Evolutionary conservation across 768 basidiomycete genomes (phyloP).

Genomic region (Baorangia bicolor): DNA sequence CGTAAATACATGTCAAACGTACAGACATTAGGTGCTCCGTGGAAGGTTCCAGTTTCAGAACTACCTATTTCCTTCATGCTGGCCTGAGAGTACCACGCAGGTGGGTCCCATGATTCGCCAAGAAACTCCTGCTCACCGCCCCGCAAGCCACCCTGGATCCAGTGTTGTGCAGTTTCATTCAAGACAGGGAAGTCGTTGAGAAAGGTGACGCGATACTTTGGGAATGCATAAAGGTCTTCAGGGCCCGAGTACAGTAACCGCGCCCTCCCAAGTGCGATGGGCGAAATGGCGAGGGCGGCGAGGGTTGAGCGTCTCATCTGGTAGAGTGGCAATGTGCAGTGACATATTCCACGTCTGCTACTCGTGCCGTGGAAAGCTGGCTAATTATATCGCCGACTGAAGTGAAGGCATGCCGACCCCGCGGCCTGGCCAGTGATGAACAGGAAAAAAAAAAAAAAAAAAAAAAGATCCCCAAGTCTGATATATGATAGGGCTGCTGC

Average conservation of each 20-base stretch:
- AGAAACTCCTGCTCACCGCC: constrained; percentile 81
- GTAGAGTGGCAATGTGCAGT: neutral
- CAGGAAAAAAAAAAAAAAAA: neutral
- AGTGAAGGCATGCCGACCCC: constrained; percentile 25
- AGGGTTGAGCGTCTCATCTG: constrained; percentile 19
- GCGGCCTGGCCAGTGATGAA: constrained; percentile 21
- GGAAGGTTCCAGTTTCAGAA: constrained; percentile 38
- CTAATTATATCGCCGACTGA: constrained; percentile 36
- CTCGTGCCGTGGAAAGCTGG: constrained; percentile 18
- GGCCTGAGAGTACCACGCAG: constrained; percentile 37
- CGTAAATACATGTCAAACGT: constrained; percentile 31
- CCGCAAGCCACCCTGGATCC: constrained; percentile 68
- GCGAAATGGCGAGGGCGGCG: constrained; percentile 18
- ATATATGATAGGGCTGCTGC: neutral
- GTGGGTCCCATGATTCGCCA: constrained; percentile 54
- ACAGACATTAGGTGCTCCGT: constrained; percentile 33
- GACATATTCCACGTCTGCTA: constrained; percentile 10
- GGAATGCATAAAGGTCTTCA: constrained; percentile 78
- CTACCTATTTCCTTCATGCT: constrained; percentile 61
- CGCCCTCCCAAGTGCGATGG: constrained; percentile 19
- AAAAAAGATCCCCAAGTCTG: neutral
- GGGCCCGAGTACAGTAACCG: constrained; percentile 67
- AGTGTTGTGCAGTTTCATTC: constrained; percentile 69
- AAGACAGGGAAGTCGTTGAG: constrained; percentile 74
- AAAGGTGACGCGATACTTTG: constrained; percentile 78